Percentiles rank a stretch among this genome's conserved stretches.
These are phyloP conservation scores for Mucor ambiguus DNA, from an alignment of 371 early-diverging fungal genomes.

Conservation along the genomic window DNA sequence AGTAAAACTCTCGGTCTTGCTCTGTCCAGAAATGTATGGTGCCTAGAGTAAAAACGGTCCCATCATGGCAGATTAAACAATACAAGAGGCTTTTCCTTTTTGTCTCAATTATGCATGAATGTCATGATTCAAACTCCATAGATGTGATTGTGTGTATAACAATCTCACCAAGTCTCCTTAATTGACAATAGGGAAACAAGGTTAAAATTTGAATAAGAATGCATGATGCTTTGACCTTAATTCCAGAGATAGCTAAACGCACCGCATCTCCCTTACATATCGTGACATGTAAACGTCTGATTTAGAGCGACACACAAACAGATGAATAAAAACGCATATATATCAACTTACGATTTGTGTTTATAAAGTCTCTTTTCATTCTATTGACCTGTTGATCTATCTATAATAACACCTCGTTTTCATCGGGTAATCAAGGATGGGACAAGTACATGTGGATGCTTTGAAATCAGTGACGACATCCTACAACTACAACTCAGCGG, in stretches of 20 bases:
- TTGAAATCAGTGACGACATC: constrained; percentile 9
- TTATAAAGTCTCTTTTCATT: not conserved
- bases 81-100: not conserved
- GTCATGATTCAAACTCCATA: not conserved
- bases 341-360: not conserved
- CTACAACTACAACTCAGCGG: constrained; percentile 15
- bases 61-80: constrained; percentile 4
- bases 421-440: not conserved
- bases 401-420: not conserved
- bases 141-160: not conserved
- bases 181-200: not conserved
- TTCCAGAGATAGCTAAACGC: not conserved
- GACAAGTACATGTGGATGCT: constrained; percentile 8
- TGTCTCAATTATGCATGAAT: not conserved
- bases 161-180: not conserved
- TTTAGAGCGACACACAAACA: not conserved
- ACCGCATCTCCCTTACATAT: constrained; percentile 2
- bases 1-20: not conserved
- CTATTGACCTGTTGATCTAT: not conserved
- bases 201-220: not conserved
- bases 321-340: not conserved
- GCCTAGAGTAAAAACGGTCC: constrained; percentile 8
- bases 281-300: not conserved
- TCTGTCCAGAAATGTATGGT: not conserved
- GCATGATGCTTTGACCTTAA: not conserved